Base-by-base conservation (phyloP, 2,329 filamentous ascomycete species). In the Fusarium lyarnte region DNA sequence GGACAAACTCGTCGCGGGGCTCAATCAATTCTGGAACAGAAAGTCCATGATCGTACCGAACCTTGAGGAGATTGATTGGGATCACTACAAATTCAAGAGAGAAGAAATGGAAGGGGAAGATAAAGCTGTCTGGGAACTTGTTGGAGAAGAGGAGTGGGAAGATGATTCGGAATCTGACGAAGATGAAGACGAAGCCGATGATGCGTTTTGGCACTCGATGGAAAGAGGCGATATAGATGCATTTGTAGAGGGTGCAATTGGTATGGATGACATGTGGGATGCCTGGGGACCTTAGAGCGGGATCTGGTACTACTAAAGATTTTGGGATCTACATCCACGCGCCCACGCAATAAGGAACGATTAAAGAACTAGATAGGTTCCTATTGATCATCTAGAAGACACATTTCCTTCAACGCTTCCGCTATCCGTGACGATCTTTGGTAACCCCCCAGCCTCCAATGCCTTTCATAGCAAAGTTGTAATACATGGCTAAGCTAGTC, bases 101-200 rank as follows among this genome's bases (percentile, higher is more conserved):
- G 21, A 70, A 27, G 38, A 70, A 16, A 61, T 72, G 10, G 63
- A 67, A 13, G 63, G 51, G 1, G 69, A 72, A 11, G 51, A 73
- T 1, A 70, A 58, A 12, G 59, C 59, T 25, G 51, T 72, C 7
- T 72, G 69, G 69, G 39, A 31, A 8, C 51, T 72, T 19, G 25
- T 58, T 27, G 65, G 66, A 3, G 69, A 72, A 31, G 69, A 72
- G 1, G 59, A 73, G 11, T 72, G 69, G 69, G 69, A 73, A 29
- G 69, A 72, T 19, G 69, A 71, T 6, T 69, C 66, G 8, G 63
- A 27, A 9, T 43, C 45, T 12, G 45, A 63, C 21, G 63, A 63
- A 12, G 29, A 49, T 3, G 43, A 52, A 1, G 39, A 42, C 6
- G 55, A 25, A 2, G 27, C 33, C 7, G 36, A 42, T 5, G 23